Percentiles rank a stretch among this genome's conserved stretches.
phyloP scores from a whole-genome alignment of 805 yeast species.

The Pichia pseudocactophila region DNA sequence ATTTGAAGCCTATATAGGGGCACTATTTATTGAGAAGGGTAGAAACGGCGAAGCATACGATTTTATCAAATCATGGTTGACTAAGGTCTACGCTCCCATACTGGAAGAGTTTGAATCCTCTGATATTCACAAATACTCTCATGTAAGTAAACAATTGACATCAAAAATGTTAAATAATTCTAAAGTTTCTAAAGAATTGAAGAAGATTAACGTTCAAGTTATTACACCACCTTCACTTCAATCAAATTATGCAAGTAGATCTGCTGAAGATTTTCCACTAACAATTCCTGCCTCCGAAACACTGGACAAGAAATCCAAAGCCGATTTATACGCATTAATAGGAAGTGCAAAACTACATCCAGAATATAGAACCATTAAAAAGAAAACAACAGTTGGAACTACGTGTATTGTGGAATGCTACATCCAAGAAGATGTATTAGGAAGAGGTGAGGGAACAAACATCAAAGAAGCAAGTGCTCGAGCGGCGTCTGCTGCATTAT shows the following conservation, averaged over 20 bases:
- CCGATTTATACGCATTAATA: conserved; percentile 64
- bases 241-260: not conserved
- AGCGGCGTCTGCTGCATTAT: conserved; percentile 78
- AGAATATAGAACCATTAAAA: conserved; percentile 36
- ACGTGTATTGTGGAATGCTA: conserved; percentile 39
- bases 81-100: conserved; percentile 22
- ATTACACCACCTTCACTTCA: not conserved
- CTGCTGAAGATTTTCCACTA: conserved; percentile 16
- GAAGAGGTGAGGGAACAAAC: conserved; percentile 62
- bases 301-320: conserved; percentile 62
- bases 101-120: conserved; percentile 16
- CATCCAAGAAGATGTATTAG: conserved; percentile 59
- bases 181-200: not conserved
- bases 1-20: conserved; percentile 93
- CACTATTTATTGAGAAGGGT: conserved; percentile 47
- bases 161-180: not conserved
- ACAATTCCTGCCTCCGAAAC: conserved; percentile 19
- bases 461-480: conserved; percentile 69
- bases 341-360: conserved; percentile 68
- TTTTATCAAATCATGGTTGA: conserved; percentile 50
- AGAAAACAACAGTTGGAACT: conserved; percentile 25
- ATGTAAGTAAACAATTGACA: conserved; percentile 4
- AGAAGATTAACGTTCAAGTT: not conserved
- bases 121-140: conserved; percentile 3
- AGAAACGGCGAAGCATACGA: conserved; percentile 15